Base-by-base conservation (phyloP, 192 early-diverging fungal species). In the Oehlia diaphana region DNA sequence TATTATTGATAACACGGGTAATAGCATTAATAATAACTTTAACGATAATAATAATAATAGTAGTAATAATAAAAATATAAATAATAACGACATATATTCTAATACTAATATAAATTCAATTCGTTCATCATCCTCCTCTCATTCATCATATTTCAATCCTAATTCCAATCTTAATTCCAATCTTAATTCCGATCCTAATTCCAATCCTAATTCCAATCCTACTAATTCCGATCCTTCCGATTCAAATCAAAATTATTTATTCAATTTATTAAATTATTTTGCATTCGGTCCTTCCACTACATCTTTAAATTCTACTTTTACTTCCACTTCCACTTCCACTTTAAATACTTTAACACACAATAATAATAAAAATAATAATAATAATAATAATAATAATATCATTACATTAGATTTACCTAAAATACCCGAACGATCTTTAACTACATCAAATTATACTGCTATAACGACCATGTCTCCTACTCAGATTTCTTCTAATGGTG, bases 381-480 rank as follows among this genome's bases (percentile, higher is more conserved):
- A 21, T 21, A 58, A 4, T 10, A 19, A 5, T 19, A 58, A 58
- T 58, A 31, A 31, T 31, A 31, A 58, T n/a, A 58, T 28, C 31
- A 65, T 1, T 65, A 65, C n/a, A 28, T 28, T 65, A 65, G 12
- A 23, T 28, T 65, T 65, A 65, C 71, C 71, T n/a, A 72, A 26
- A 72, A 16, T 49, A 26, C 71, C 71, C 1, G 47, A 23, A 28
- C 71, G 44, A 50, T 31, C 71, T 12, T n/a, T 72, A 53, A 72
- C 71, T 9, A 72, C 71, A 14, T 47, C 44, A 23, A 28, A 53
- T 50, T 72, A 72, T 31, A 31, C 23, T 12, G 44, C 44, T 12
- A 23, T 37, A 26, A 4, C 23, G 9, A 50, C 19, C 3, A 72
- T 72, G 71, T 47, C 44, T 26, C n/a, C 53, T 21, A 19, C 44